A percentile compares a stretch with the other conserved stretches of the same genome.
Conservation (phyloP, 345 rosid species). For the Rhodamnia rubescens region DNA sequence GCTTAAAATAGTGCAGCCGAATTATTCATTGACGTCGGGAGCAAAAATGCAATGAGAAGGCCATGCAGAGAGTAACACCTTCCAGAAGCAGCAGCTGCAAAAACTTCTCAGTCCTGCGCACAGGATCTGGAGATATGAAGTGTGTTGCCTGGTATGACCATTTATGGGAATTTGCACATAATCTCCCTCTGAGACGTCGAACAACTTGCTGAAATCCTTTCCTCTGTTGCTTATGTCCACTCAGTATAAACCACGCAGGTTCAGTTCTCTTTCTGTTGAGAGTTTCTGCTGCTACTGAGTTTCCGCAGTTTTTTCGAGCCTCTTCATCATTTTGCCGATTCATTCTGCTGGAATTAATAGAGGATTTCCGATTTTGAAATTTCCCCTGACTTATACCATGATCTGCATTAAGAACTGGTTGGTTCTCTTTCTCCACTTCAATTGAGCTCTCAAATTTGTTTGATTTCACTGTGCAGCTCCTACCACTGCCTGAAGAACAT, state of each 20-base stretch:
- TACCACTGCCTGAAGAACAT: background rate
- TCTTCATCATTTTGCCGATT: slow-evolving; percentile 13
- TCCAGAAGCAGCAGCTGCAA: slow-evolving; percentile 19
- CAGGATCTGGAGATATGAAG: slow-evolving; percentile 54
- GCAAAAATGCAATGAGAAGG: background rate
- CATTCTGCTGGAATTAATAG: slow-evolving; percentile 11
- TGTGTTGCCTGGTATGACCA: slow-evolving; percentile 99
- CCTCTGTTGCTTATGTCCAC: slow-evolving; percentile 64
- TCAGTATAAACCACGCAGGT: slow-evolving; percentile 49
- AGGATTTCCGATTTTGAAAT: slow-evolving; percentile 8
- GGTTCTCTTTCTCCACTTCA: slow-evolving; percentile 23
- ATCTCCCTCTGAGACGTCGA: slow-evolving; percentile 57
- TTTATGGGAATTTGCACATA: slow-evolving; percentile 83
- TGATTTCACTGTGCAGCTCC: background rate
- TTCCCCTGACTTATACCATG: background rate
- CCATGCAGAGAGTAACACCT: slow-evolving; percentile 13
- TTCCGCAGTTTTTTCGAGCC: slow-evolving; percentile 10
- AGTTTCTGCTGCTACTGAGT: slow-evolving; percentile 4
- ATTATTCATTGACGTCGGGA: background rate
- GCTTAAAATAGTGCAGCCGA: background rate
- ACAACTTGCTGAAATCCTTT: slow-evolving; percentile 64
- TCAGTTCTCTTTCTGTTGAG: slow-evolving; percentile 14
- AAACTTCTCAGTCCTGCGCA: slow-evolving; percentile 83
- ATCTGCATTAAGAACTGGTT: slow-evolving; percentile 8
- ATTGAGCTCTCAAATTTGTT: background rate